Evolutionary conservation across 257 asterid species (phyloP), one percentile per base, ranked within the genome.

Genomic region (Lithospermum erythrorhizon): DNA sequence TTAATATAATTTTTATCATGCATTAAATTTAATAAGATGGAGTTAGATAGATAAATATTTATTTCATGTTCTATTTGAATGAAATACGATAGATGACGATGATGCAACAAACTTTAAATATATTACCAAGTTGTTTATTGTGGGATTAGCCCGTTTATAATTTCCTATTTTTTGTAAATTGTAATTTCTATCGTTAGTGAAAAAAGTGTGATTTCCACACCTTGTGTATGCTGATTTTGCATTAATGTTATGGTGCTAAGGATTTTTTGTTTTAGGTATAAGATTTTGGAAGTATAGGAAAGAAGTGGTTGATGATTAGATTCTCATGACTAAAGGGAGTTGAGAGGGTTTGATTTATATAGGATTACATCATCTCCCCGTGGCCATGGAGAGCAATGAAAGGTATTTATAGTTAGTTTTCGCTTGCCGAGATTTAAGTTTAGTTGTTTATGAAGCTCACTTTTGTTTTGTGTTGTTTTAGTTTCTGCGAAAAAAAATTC

Each of bases 401-500:
- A 56, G 60, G 60, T 56, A 56, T 56, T 56, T 24, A 5, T 9
- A 1, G 13, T 56, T 22, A 56, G 60, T 56, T 56, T 19, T 19
- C 6, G 17, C 6, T 5, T n/a, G 25, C 18, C 6, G 5, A 9
- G 11, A 53, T n/a, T 53, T n/a, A 11, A 4, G 23, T 19, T 22
- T n/a, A 7, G 22, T n/a, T 53, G 25, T 19, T 22, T 6, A 53
- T 5, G 14, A 6, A n/a, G 2, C 19, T 18, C 21, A 53, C 25
- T 53, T 4, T 53, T 53, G 0, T 53, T n/a, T 13, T 22, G 16
- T 11, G 58, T 62, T 53, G 76, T 67, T 76, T 11, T 70, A 87
- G 96, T 80, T 54, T 32, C 55, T 37, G 61, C 27, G 91, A 76
- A 68, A 83, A 77, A 67, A 77, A 76, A 53, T 83, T 93, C 70